Base-by-base conservation (phyloP, 225 moss, liverwort and hornwort species). In the Physcomitrellopsis africana region DNA sequence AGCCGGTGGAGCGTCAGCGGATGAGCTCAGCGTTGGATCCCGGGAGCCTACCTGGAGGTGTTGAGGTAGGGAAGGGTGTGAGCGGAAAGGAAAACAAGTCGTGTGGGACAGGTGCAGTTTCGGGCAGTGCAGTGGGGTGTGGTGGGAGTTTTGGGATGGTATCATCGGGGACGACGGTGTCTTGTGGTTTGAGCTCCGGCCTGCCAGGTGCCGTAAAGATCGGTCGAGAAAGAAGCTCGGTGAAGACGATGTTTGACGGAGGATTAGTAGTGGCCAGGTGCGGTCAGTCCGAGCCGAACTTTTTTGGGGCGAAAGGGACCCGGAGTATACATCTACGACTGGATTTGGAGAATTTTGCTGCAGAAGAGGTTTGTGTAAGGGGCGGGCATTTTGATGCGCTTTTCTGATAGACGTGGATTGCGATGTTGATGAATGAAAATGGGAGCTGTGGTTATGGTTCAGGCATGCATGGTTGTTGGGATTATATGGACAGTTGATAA, bases 1-100 rank as follows among this genome's bases (percentile, higher is more conserved):
- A 88, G 81, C 83, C 86, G 69, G 49, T 77, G 22, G 95, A 99
- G 58, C 92, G 89, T 32, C 68, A 86, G 68, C 87, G 92, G 57
- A 69, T 79, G 15, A 82, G 82, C 78, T 84, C 85, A 23, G 68
- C 81, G 9, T 74, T 86, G 47, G 91, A 95, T 58, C 83, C 90
- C 69, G 81, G 86, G 17, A 83, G 75, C 46, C 66, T 86, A 22
- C 93, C 90, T 44, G 61, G 62, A 42, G 1, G 24, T 10, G 18
- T 79, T 32, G 79, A 79, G 44, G 14, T 74, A 27, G 84, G 79
- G 5, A 94, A 85, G 74, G 69, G 83, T 65, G 17, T 77, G 0
- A 79, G 60, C 65, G 77, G 79, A 8, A 96, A 91, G 75, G 94
- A 94, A 44, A 77, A 65, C 72, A 93, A 87, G 83, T 63, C 60